Base-by-base conservation (phyloP, 2,329 filamentous ascomycete genomes). In the Coniella lustricola region DNA sequence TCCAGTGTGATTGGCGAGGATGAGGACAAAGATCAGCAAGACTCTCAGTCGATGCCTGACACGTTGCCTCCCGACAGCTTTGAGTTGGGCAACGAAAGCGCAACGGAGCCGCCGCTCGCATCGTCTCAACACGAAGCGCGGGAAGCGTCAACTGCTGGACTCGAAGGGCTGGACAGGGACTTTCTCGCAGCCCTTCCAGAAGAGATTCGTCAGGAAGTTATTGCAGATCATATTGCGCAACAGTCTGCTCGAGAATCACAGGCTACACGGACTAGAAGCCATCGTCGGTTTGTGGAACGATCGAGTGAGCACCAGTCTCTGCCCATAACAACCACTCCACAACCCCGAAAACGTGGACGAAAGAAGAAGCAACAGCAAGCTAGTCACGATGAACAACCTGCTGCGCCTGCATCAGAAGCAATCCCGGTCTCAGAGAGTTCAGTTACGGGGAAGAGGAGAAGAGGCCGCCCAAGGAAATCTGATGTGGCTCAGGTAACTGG, bases 401-500 rank as follows among this genome's bases (percentile, higher is more conserved):
- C 22, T 7, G 7, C 12, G 3, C 8, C 37, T 8, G 35, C 20
- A 35, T 29, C 34, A 9, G 49, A 54, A 48, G 32, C 52, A 48
- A 41, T 48, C n/a, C 13, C 5, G 10, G 14, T 16, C 36, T 9
- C 49, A 29, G 42, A 44, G 34, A 10, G 22, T 13, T 32, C 35
- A 16, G 34, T 34, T 14, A 16, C 50, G 31, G 31, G 49, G 10
- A 60, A 60, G 47, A 69, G 64, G 56, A 69, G 64, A 50, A 62
- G 71, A 43, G 72, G 72, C 3, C 63, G 71, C 17, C 70, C 71
- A 14, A 67, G 62, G 49, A 74, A 73, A 48, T 53, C 57, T 2
- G 61, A 61, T 1, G n/a, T 29, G 7, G 4, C 33, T 20, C 59
- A 59, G 36, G 46, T 40, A 12, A 39, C 17, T 12, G 25, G 10